These are phyloP conservation scores for Fusarium sp. DNA, from an alignment of 2,329 filamentous ascomycete genomes.

Conservation along the genomic window DNA sequence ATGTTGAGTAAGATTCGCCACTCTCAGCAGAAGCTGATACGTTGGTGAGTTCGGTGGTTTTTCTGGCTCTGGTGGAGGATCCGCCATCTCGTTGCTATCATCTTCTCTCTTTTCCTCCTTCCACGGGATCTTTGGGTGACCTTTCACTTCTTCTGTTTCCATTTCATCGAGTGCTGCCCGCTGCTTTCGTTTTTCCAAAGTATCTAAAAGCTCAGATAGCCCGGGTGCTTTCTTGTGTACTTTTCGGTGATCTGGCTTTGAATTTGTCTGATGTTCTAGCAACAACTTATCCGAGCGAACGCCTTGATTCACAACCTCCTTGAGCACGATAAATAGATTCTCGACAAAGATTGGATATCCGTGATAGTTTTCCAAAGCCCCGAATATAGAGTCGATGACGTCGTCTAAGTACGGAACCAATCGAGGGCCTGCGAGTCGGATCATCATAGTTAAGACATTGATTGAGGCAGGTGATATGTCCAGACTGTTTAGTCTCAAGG, in stretches of 20 bases:
- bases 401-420: slow-evolving; percentile 93
- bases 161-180: slow-evolving; percentile 53
- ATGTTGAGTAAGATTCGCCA: slow-evolving; percentile 86
- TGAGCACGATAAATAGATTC: slow-evolving; percentile 83
- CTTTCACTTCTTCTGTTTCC: slow-evolving; percentile 45
- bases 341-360: slow-evolving; percentile 91
- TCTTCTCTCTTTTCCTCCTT: slow-evolving; percentile 52
- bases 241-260: slow-evolving; percentile 59
- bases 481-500: slow-evolving; percentile 88
- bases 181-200: slow-evolving; percentile 68
- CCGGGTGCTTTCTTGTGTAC: slow-evolving; percentile 48
- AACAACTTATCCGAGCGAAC: slow-evolving; percentile 68
- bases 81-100: slow-evolving; percentile 52
- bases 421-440: slow-evolving; percentile 83
- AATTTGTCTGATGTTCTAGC: slow-evolving; percentile 56
- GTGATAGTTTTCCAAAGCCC: slow-evolving; percentile 93
- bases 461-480: slow-evolving; percentile 93
- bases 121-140: slow-evolving; percentile 55
- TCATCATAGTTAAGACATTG: slow-evolving; percentile 94
- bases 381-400: slow-evolving; percentile 89
- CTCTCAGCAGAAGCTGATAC: slow-evolving; percentile 83
- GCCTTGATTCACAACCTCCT: slow-evolving; percentile 86
- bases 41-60: slow-evolving; percentile 79
- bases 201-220: slow-evolving; percentile 62
- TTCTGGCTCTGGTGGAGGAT: slow-evolving; percentile 58